Evolutionary conservation across 768 basidiomycete genomes (phyloP), one percentile per base, ranked within the genome.

Genomic region (Tricholoma bakamatsutake): DNA sequence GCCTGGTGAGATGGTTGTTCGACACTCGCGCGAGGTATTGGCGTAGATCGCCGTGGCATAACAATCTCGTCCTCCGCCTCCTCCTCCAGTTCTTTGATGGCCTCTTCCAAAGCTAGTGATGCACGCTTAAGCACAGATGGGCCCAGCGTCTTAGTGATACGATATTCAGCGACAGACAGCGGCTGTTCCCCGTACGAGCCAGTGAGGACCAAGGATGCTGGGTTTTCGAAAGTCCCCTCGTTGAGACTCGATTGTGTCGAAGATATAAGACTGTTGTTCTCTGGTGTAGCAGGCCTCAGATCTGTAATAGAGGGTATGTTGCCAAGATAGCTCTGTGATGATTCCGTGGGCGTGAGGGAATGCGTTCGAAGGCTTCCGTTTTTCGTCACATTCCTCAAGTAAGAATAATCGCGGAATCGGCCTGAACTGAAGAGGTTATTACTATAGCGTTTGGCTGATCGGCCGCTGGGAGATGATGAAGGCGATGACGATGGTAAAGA

Each of bases 351-450:
- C 47, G 73, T 80, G 27, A 80, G 70, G 1, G 84, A 82, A 42
- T 74, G 72, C 3, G 80, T 74, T 49, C 78, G 74, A 31, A 76
- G 60, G 69, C 74, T 71, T 54, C 73, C 67, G 53, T 67, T 65
- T 53, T 74, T 79, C 18, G 74, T 64, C 50, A 79, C 75, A 64
- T 76, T 80, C 57, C 84, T 82, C 62, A 88, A 67, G 67, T 91
- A 88, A 9, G 76, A 74, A 65, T 90, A 83, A 67, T 93, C 90
- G 54, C 85, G 78, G 62, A 90, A 77, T 54, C 84, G 80, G n/a
- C 85, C 84, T 15, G 90, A 92, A 47, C 88, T 85, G 59, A 92
- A 93, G 50, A 93, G 74, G 64, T 92, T 92, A 68, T 92, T 92
- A 74, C 89, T 91, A 68, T 88, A 88, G 46, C 90, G 81, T 70